Evolutionary conservation across 2,329 filamentous ascomycete species (phyloP).

Genomic region (Penicillium palitans): DNA sequence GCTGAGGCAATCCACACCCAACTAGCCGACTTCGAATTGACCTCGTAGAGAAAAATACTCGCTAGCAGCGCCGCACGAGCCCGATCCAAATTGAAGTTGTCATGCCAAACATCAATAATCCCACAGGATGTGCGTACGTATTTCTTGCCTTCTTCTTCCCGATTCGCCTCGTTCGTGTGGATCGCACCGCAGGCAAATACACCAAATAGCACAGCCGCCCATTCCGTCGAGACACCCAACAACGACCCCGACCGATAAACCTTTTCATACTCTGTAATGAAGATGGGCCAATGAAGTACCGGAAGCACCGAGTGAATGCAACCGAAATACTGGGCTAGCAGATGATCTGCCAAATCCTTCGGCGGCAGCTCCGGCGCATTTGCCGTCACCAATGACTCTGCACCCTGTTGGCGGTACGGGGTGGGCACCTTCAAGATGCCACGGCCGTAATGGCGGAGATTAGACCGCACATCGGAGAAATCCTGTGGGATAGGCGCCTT

Average conservation of each 20-base stretch:
- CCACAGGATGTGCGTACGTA: constrained; percentile 71
- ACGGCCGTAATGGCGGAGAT: constrained; percentile 70
- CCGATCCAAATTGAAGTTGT: constrained; percentile 74
- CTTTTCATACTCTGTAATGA: constrained; percentile 72
- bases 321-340: constrained; percentile 73
- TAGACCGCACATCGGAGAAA: constrained; percentile 68
- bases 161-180: constrained; percentile 61
- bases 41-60: constrained; percentile 78
- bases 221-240: constrained; percentile 63
- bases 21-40: constrained; percentile 80
- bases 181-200: constrained; percentile 81
- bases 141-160: constrained; percentile 60
- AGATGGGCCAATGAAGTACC: constrained; percentile 83
- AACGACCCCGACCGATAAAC: constrained; percentile 69
- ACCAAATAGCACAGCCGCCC: constrained; percentile 77
- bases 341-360: constrained; percentile 66
- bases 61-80: constrained; percentile 71
- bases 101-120: constrained; percentile 77
- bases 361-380: constrained; percentile 68
- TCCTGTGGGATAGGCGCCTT: constrained; percentile 65
- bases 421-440: constrained; percentile 79
- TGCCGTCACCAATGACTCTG: constrained; percentile 53
- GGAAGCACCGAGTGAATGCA: constrained; percentile 80
- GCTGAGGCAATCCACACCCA: constrained; percentile 84
- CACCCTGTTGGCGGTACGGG: constrained; percentile 59